Evolutionary conservation across 768 basidiomycete genomes (phyloP).

Genomic region (Termitomyces sp.): DNA sequence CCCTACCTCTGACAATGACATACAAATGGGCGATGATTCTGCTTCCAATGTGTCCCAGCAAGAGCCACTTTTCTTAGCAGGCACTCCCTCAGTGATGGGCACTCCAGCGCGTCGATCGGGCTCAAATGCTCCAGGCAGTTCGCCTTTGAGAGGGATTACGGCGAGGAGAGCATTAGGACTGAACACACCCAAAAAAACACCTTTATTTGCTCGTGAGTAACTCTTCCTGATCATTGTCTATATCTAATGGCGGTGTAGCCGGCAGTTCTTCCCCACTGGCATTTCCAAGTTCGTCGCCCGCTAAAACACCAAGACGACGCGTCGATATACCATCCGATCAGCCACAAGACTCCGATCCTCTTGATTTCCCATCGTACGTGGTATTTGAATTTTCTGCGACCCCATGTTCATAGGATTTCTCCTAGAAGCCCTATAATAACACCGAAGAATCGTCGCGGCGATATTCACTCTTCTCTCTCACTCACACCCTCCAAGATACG

Average conservation of each 20-base stretch:
- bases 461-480: conserved; percentile 82
- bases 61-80: conserved; percentile 52
- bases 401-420: neutral
- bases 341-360: conserved; percentile 59
- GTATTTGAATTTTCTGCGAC: neutral
- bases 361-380: conserved; percentile 69
- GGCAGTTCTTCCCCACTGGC: conserved; percentile 64
- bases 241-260: conserved; percentile 28
- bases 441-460: conserved; percentile 77
- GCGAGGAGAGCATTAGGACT: conserved; percentile 56
- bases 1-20: conserved; percentile 60
- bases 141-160: conserved; percentile 44
- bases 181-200: conserved; percentile 55
- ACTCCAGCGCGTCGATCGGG: conserved; percentile 44
- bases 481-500: conserved; percentile 49
- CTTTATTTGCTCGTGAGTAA: conserved; percentile 48
- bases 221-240: conserved; percentile 7
- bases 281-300: conserved; percentile 64
- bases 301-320: conserved; percentile 44
- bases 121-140: conserved; percentile 40
- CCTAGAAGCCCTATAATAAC: conserved; percentile 59
- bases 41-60: conserved; percentile 38
- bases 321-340: conserved; percentile 32
- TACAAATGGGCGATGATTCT: conserved; percentile 46
- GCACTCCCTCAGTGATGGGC: conserved; percentile 51